Base-by-base conservation (phyloP, 106 monocot genomes). In the Acorus gramineus region DNA sequence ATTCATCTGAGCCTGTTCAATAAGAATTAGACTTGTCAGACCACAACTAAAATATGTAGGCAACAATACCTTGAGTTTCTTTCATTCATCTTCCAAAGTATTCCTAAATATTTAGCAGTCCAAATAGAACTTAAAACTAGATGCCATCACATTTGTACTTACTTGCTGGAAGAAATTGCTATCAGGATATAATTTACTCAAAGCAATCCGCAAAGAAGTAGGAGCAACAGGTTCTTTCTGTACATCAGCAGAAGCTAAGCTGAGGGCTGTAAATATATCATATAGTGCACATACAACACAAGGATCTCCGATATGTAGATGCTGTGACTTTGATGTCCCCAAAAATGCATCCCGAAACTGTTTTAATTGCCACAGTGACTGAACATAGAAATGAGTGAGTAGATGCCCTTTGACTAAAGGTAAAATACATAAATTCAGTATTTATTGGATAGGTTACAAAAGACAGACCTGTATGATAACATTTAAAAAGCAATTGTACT, bases 101-200 rank as follows among this genome's bases (percentile, higher is more conserved):
- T 28, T 28, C 28, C 28, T 28, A 28, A 11, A 56, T 46, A 66
- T 54, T 63, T 50, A 50, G 50, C 10, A 13, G n/a, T 7, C 28
- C 48, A 64, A 64, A 49, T 11, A 12, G 4, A 46, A 50, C 48
- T 49, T 14, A 45, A 50, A 56, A 72, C 5, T 50, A 13, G 12
- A 53, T n/a, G 44, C 43, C 51, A 43, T 4, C n/a, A 7, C 43
- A 44, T 49, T 8, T 7, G 8, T 11, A 66, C 63, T 71, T 82
- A 90, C 95, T 90, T 95, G 83, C 81, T 90, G 86, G 68, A 95
- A 90, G 72, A 95, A 90, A 76, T 86, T 95, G 79, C 90, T 95
- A 68, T 90, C 77, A 49, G 86, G 90, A 72, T 90, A 84, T 59
- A 90, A 82, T 62, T 87, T 95, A 74, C 90, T 87, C 77, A 95